Evolutionary conservation across 1,284 basidiomycete species (phyloP).

Genomic region (Puccinia polysora): DNA sequence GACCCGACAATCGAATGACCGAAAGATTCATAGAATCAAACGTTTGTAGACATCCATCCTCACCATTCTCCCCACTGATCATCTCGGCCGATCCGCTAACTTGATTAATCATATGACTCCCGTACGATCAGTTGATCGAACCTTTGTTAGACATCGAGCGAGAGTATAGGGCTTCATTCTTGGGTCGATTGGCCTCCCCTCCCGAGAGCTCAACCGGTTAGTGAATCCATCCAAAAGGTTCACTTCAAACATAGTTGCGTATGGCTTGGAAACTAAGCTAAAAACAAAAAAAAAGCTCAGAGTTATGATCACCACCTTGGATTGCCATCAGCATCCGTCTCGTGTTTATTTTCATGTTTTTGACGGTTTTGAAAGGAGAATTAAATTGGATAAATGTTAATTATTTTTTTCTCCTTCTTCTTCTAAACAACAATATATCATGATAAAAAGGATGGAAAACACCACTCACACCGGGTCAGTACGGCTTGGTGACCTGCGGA

Average conservation of each 20-base stretch:
- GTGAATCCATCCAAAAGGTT: no score
- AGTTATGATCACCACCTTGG: no score
- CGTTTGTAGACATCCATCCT: constrained; percentile 4
- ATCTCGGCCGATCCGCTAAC: not conserved
- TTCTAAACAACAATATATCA: no score
- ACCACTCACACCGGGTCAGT: constrained; percentile 41
- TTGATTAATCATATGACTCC: not conserved
- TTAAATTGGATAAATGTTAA: not conserved
- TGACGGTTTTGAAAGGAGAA: not conserved
- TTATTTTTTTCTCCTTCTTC: not conserved
- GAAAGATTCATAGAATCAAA: constrained; percentile 26
- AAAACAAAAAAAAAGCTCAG: no score
- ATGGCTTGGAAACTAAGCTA: no score
- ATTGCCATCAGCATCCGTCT: no score
- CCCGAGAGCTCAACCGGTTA: not conserved
- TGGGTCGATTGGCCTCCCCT: not conserved
- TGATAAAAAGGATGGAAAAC: constrained; percentile 42
- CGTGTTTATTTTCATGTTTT: no score
- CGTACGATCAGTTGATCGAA: constrained; percentile 9
- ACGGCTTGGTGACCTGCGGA: constrained; percentile 45
- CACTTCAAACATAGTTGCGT: no score
- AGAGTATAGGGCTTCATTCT: constrained; percentile 33
- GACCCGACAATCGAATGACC: constrained; percentile 48
- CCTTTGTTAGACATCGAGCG: constrained; percentile 35
- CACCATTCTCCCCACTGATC: not conserved